Conservation (phyloP, 2,329 filamentous ascomycete species). For the Akanthomyces muscarius region DNA sequence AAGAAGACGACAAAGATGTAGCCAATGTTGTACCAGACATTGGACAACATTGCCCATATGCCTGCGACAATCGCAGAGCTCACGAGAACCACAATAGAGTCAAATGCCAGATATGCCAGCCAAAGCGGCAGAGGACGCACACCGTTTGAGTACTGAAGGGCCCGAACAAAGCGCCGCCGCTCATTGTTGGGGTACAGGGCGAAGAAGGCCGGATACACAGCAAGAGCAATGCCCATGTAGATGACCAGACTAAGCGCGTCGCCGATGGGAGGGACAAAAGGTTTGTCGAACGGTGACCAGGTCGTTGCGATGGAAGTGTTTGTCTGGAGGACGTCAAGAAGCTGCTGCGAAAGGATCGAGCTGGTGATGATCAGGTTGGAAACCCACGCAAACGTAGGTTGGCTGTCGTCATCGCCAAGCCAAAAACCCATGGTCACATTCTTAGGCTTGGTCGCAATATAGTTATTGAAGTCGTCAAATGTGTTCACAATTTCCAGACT, state of each 20-base stretch:
- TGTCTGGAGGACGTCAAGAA: constrained; percentile 61
- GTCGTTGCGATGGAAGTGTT: constrained; percentile 66
- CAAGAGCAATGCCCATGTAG: constrained; percentile 77
- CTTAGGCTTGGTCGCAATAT: constrained; percentile 57
- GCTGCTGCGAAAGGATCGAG: constrained; percentile 61
- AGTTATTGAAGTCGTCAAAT: constrained; percentile 63
- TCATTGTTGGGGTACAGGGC: constrained; percentile 86
- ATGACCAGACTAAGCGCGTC: constrained; percentile 73
- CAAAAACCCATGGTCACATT: constrained; percentile 75
- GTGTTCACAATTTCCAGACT: constrained; percentile 55
- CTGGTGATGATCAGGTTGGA: constrained; percentile 57
- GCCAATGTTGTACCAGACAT: constrained; percentile 71
- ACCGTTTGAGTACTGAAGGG: constrained; percentile 87
- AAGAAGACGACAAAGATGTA: constrained; percentile 80
- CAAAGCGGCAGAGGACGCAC: constrained; percentile 78
- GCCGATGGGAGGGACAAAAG: constrained; percentile 65
- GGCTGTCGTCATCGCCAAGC: constrained; percentile 56
- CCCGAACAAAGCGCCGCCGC: constrained; percentile 71
- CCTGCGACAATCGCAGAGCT: constrained; percentile 63
- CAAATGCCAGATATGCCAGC: constrained; percentile 77
- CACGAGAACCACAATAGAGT: constrained; percentile 67
- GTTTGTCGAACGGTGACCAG: constrained; percentile 72
- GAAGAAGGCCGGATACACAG: constrained; percentile 80
- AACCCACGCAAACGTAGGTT: constrained; percentile 67
- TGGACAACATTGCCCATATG: constrained; percentile 62